Conservation (phyloP, 768 basidiomycete genomes). For the Rhodotorula kratochvilovae region DNA sequence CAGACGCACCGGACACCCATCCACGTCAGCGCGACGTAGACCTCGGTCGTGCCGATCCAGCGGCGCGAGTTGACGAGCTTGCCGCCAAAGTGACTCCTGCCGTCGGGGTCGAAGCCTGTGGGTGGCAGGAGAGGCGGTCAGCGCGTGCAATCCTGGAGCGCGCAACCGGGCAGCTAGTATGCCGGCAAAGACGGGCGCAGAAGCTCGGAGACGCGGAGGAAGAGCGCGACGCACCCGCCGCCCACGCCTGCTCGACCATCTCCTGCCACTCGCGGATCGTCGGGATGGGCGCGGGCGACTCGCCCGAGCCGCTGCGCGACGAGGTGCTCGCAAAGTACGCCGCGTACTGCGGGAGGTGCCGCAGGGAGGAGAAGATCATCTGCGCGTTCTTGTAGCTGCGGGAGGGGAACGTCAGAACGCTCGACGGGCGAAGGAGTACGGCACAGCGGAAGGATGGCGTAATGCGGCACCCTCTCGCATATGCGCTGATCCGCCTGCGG, state of each 20-base stretch:
- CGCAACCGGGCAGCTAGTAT: too few relatives aligned
- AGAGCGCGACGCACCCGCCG: conserved; percentile 2
- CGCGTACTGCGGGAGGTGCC: conserved; percentile 19
- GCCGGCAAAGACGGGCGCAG: too few relatives aligned
- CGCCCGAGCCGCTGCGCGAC: neutral
- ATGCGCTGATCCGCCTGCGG: too few relatives aligned
- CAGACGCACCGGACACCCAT: conserved; percentile 34
- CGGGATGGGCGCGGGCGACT: conserved; percentile 18
- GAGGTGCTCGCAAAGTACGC: neutral
- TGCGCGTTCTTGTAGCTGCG: conserved; percentile 39
- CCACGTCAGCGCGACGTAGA: conserved; percentile 37
- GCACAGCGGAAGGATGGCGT: too few relatives aligned
- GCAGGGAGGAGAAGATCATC: conserved; percentile 38
- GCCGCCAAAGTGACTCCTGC: conserved; percentile 33
- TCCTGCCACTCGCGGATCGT: conserved; percentile 37
- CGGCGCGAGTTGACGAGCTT: conserved; percentile 28
- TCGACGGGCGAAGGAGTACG: neutral
- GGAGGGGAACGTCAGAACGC: neutral
- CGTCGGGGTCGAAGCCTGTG: conserved; percentile 38
- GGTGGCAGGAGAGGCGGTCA: too few relatives aligned
- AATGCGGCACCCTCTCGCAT: too few relatives aligned
- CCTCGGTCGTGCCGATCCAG: conserved; percentile 44
- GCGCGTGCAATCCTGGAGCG: too few relatives aligned
- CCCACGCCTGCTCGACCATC: conserved; percentile 39
- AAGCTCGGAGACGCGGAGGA: too few relatives aligned